Base-by-base conservation (phyloP, 1,284 basidiomycete genomes). In the Exsudoporus floridanus region DNA sequence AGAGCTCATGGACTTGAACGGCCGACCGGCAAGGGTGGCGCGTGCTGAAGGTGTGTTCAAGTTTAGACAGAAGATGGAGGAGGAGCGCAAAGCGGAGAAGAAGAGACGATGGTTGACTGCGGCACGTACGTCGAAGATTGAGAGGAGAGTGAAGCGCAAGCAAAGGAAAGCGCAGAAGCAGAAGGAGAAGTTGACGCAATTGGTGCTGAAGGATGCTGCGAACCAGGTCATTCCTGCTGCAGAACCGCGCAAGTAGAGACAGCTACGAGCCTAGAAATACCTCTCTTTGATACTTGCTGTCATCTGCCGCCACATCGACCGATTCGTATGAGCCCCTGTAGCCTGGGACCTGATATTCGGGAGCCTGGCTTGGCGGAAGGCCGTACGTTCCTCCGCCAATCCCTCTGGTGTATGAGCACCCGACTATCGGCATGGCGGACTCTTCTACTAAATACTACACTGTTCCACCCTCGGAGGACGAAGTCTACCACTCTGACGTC, bases 31-130 rank as follows among this genome's bases (percentile, higher is more conserved):
- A 48, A 73, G 75, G 52, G 82, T 85, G 52, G 87, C 85, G 2
- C 78, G 76, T 45, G 83, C 82, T 13, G 88, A 91, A 62, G 89
- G 85, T 46, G 76, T 77, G 27, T 90, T 82, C 75, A 86, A 83
- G 66, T 91, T 84, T 80, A 78, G 81, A 58, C 77, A 81, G 62
- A 73, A 74, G 54, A 58, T 89, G 49, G 75, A 78, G 51, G 75
- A 80, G 44, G 78, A 87, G 58, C 75, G 80, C 56, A 80, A 79
- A 59, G 80, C 76, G 45, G 77, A 81, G 65, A 75, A 78, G 71
- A 83, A 82, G 74, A 75, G 73, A 56, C 76, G 78, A 60, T 82
- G 80, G 79, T 77, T 79, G 63, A 75, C 78, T 36, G 70, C 72
- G 50, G 76, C 74, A 33, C 73, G 74, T 33, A 62, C 73, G 49